These are phyloP conservation scores for Vitis rupestris DNA, from an alignment of 164 flowering plant genomes.

Conservation along the genomic window DNA sequence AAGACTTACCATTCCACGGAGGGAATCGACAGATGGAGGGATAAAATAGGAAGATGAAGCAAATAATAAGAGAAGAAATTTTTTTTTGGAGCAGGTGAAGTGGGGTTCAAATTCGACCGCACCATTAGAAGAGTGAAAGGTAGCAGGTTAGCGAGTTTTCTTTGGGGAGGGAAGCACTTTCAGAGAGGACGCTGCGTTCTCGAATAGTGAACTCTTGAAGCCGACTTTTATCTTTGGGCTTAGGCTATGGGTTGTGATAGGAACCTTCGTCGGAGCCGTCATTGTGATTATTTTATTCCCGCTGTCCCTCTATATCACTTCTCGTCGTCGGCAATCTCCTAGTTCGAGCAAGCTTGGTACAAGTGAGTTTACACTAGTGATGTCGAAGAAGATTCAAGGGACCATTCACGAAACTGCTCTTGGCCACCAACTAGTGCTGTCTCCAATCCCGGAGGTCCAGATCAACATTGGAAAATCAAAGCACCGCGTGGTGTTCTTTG, in stretches of 20 bases:
- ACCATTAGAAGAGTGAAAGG: too few relatives aligned
- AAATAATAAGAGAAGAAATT: too few relatives aligned
- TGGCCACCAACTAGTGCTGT: background rate
- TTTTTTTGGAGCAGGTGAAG: too few relatives aligned
- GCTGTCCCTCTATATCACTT: constrained; percentile 72
- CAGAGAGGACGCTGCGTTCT: too few relatives aligned
- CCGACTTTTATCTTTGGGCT: too few relatives aligned
- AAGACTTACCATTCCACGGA: too few relatives aligned
- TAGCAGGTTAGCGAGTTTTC: too few relatives aligned
- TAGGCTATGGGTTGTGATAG: constrained; percentile 70
- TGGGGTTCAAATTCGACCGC: too few relatives aligned
- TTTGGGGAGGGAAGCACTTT: constrained; percentile 41
- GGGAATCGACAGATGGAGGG: too few relatives aligned
- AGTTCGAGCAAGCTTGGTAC: background rate
- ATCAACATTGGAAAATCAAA: constrained; percentile 84
- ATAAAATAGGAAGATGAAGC: too few relatives aligned
- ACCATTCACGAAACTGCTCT: constrained; percentile 38
- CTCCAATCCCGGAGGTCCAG: constrained; percentile 69
- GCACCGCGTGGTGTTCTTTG: constrained; percentile 76
- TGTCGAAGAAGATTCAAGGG: constrained; percentile 83
- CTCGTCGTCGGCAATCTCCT: constrained; percentile 40
- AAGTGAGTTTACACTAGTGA: constrained; percentile 39
- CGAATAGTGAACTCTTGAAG: too few relatives aligned
- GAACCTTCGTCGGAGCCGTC: constrained; percentile 74
- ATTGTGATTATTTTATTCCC: constrained; percentile 79